A percentile compares a stretch with the other conserved stretches of the same genome.
Conservation (phyloP, 2,329 filamentous ascomycete genomes). For the Kalaharituber pfeilii region DNA sequence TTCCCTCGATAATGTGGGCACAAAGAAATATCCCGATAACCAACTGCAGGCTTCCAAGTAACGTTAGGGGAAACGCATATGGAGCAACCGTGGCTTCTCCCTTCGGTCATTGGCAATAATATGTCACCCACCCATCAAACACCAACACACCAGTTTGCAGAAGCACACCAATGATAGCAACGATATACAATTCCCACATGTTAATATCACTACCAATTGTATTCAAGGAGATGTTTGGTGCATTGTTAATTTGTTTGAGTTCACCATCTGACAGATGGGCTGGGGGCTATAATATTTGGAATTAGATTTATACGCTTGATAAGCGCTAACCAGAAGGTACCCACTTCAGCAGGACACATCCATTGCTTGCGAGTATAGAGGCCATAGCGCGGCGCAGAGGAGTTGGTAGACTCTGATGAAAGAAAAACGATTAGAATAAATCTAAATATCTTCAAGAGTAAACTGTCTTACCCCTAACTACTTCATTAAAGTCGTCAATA, state of each 20-base stretch:
- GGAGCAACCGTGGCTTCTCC: neutral
- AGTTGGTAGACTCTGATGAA: neutral
- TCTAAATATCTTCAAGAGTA: neutral
- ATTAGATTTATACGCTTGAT: too few relatives aligned
- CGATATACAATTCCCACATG: conserved; percentile 3
- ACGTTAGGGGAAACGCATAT: conserved; percentile 8
- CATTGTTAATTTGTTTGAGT: too few relatives aligned
- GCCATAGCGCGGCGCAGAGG: neutral
- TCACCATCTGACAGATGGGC: too few relatives aligned
- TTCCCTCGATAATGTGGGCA: conserved; percentile 7
- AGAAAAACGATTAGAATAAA: neutral
- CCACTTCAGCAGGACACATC: neutral
- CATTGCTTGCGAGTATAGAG: neutral
- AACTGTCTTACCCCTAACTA: too few relatives aligned
- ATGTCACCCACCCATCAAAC: conserved; percentile 1
- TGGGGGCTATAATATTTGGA: too few relatives aligned
- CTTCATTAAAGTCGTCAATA: too few relatives aligned
- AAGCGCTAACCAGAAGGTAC: neutral
- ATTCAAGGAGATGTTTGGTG: conserved; percentile 9
- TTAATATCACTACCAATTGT: neutral
- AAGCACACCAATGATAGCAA: conserved; percentile 2
- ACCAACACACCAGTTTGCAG: conserved; percentile 4
- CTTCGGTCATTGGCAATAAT: conserved; percentile 1
- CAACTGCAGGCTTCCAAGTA: conserved; percentile 5
- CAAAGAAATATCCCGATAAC: conserved; percentile 6